Conservation (phyloP, 305 asterid species). For the Fraxinus floribunda region DNA sequence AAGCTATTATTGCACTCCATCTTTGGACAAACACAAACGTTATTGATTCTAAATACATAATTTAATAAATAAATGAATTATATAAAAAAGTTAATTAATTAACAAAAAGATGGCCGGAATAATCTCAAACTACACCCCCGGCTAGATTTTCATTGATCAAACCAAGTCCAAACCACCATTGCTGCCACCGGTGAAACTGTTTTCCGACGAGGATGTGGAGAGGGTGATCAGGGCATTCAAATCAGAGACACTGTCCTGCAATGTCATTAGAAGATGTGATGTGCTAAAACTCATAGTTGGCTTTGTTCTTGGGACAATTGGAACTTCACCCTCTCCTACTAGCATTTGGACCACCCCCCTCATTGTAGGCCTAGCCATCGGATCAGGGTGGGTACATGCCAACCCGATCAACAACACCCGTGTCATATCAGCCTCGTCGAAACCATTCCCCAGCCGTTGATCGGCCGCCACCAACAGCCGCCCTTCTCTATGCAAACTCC, state of each 20-base stretch:
- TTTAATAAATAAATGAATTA: conserved; percentile 30
- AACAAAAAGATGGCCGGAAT: conserved; percentile 10
- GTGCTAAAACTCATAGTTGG: conserved; percentile 62
- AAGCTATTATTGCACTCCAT: not conserved
- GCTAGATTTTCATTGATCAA: not conserved
- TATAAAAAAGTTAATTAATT: not conserved
- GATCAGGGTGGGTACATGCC: conserved; percentile 83
- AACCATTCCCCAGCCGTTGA: conserved; percentile 47
- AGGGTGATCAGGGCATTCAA: conserved; percentile 58
- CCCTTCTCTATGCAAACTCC: conserved; percentile 71
- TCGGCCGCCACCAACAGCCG: conserved; percentile 52
- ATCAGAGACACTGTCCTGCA: conserved; percentile 88
- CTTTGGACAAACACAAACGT: not conserved
- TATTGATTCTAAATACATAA: conserved; percentile 18
- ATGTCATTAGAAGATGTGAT: conserved; percentile 57
- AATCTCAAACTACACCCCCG: not conserved
- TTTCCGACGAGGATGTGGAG: conserved; percentile 71
- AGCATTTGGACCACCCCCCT: conserved; percentile 80
- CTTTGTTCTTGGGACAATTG: conserved; percentile 62
- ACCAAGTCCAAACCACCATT: conserved; percentile 33
- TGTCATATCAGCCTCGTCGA: conserved; percentile 55
- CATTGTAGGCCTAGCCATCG: conserved; percentile 69
- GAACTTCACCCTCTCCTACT: conserved; percentile 67
- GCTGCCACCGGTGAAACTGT: conserved; percentile 34
- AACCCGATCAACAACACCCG: conserved; percentile 64